Percentiles rank a stretch among this genome's conserved stretches.
phyloP scores from a whole-genome alignment of 495 filamentous ascomycete species.

The Aspergillus campestris region DNA sequence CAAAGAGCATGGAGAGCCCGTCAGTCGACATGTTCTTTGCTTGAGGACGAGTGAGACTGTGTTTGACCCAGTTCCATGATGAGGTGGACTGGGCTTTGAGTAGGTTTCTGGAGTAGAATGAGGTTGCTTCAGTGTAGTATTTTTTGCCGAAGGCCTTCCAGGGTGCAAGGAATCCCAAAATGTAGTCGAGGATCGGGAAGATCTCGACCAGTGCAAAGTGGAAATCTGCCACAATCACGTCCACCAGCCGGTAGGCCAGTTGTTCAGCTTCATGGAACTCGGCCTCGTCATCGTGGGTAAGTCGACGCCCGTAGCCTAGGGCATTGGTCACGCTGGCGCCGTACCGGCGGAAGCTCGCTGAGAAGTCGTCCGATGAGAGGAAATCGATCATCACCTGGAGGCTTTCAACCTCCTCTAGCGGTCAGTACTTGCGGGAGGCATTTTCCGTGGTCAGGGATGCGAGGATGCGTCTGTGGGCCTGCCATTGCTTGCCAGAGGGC shows the following conservation, averaged over 20 bases:
- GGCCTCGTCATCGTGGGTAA: constrained; percentile 19
- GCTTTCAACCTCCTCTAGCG: constrained; percentile 11
- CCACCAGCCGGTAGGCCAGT: too few species aligned
- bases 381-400: constrained; percentile 9
- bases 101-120: background rate
- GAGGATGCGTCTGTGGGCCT: constrained; percentile 5
- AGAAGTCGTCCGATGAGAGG: constrained; percentile 28
- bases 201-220: constrained; percentile 18
- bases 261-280: constrained; percentile 14
- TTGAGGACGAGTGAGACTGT: background rate
- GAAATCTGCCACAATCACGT: constrained; percentile 12
- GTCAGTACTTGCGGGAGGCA: background rate
- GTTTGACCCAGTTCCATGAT: constrained; percentile 4
- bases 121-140: background rate
- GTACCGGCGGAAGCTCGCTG: constrained; percentile 49
- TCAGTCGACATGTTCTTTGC: constrained; percentile 6
- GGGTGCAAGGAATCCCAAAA: constrained; percentile 35
- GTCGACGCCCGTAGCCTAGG: constrained; percentile 46
- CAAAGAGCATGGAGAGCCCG: constrained; percentile 24
- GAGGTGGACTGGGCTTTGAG: background rate
- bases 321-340: constrained; percentile 47
- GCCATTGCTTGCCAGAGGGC: constrained; percentile 9
- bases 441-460: background rate
- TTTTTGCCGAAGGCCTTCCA: constrained; percentile 41
- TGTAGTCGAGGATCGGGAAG: constrained; percentile 33